Evolutionary conservation across 1,139 yeast species (phyloP), one percentile per base, ranked within the genome.

Genomic region (Eremothecium gossypii): DNA sequence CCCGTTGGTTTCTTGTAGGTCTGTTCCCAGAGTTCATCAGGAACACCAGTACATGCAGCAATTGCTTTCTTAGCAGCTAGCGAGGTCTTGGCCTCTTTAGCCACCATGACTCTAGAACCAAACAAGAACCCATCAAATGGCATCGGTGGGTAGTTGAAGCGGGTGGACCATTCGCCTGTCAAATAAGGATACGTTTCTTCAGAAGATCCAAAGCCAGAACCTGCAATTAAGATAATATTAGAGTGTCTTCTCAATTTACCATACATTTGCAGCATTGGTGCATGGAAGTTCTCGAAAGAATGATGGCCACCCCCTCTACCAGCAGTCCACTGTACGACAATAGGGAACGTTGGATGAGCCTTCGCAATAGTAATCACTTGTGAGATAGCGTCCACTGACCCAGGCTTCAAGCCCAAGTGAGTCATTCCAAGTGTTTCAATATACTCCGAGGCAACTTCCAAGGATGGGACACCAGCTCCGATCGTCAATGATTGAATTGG

Each of bases 251-350:
- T 84, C 60, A 91, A 83, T 71, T 84, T 83, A 54, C 95, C 73
- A 69, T 91, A 91, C 91, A 89, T 91, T 66, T 86, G 96, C 61
- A 91, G 70, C 56, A 91, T 77, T 55, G 98, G 98, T 61, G 89
- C 91, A 66, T 91, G 98, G 93, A 89, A 87, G 69, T 91, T 98
- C 73, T 91, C 99, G 63, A 80, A 91, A 45, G 97, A 89, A 68
- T 91, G 99, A 66, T 91, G 99, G 61, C 99, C 99, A 76, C 99
- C 99, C 71, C 96, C 99, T 77, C 99, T 89, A 66, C 99, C 99
- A 76, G 97, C 98, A 50, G 99, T 91, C 99, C 99, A 91, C 74
- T 91, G 98, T 57, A 91, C 72, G 45, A 91, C 89, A 59, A 91
- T 85, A 52, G 98, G 98, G 87, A 93, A 91, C 48, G 65, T 70